Evolutionary conservation across 169 alveolate genomes (phyloP).

Genomic region (Besnoitia besnoiti): DNA sequence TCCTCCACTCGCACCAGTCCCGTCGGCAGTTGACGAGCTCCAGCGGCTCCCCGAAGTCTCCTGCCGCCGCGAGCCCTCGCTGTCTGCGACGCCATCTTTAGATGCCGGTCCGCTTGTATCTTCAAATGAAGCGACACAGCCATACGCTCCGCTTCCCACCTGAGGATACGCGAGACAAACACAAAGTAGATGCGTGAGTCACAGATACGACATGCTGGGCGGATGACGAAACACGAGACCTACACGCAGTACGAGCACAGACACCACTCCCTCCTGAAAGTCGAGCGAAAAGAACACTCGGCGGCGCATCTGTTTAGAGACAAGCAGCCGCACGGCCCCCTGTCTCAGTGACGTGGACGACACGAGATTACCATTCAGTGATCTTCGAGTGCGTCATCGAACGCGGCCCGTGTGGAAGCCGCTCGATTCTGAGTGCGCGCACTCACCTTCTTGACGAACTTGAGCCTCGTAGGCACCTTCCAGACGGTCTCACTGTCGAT

Average conservation of each 20-base stretch:
- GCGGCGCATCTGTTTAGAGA: too few relatives aligned
- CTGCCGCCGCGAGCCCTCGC: not conserved
- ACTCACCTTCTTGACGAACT: slow-evolving; percentile 23
- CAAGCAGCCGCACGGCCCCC: too few relatives aligned
- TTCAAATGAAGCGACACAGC: slow-evolving; percentile 78
- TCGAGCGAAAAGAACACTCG: too few relatives aligned
- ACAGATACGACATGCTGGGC: too few relatives aligned
- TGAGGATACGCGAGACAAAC: not conserved
- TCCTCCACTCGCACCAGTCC: not conserved
- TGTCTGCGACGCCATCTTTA: not conserved
- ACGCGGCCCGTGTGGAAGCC: too few relatives aligned
- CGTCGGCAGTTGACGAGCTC: too few relatives aligned
- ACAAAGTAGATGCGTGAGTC: not conserved
- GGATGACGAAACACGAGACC: too few relatives aligned
- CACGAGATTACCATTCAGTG: too few relatives aligned
- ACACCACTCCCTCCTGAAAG: too few relatives aligned
- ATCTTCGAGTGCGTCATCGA: too few relatives aligned
- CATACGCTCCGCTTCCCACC: slow-evolving; percentile 81
- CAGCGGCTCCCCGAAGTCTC: not conserved
- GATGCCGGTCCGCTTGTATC: slow-evolving; percentile 51
- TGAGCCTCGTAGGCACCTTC: slow-evolving; percentile 26
- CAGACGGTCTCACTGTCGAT: slow-evolving; percentile 32
- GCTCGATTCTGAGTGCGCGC: not conserved
- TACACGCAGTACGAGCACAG: too few relatives aligned
- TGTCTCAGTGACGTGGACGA: too few relatives aligned